phyloP scores from a whole-genome alignment of 257 asterid species.

The Solanum clarkiae region DNA sequence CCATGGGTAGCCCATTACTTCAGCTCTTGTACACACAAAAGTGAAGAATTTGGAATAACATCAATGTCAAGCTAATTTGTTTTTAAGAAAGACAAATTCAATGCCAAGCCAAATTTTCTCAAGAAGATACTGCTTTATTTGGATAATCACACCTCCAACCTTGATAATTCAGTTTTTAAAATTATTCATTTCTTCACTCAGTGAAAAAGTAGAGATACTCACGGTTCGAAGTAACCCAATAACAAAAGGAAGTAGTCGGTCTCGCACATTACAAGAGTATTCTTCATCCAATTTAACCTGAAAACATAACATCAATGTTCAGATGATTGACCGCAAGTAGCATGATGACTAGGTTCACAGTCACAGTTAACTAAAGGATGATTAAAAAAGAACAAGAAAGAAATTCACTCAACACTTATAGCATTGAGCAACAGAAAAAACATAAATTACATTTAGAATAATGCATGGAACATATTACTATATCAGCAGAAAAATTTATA shows the following conservation, averaged over 20 bases:
- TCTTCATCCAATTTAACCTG: constrained; percentile 84
- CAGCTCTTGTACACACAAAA: not conserved
- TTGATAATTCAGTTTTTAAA: not conserved
- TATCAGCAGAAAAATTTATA: not conserved
- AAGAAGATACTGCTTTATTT: not conserved
- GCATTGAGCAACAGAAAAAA: not conserved
- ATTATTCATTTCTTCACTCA: not conserved
- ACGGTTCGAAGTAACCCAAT: constrained; percentile 97
- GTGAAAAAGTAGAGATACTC: constrained; percentile 15
- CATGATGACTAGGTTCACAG: not conserved
- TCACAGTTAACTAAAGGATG: not conserved
- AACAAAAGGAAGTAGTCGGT: constrained; percentile 83
- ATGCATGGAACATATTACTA: not conserved
- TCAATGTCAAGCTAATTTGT: not conserved
- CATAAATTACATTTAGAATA: not conserved
- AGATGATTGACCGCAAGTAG: not conserved
- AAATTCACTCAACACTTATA: not conserved
- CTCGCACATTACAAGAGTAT: constrained; percentile 54
- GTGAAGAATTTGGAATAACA: not conserved
- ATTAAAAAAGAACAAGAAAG: not conserved
- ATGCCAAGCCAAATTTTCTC: not conserved
- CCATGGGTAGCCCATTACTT: not conserved
- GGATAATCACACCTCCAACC: not conserved
- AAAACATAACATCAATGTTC: constrained; percentile 10
- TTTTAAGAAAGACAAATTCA: not conserved